Evolutionary conservation across 1,139 yeast species (phyloP).

Genomic region (Taphrina betulina): DNA sequence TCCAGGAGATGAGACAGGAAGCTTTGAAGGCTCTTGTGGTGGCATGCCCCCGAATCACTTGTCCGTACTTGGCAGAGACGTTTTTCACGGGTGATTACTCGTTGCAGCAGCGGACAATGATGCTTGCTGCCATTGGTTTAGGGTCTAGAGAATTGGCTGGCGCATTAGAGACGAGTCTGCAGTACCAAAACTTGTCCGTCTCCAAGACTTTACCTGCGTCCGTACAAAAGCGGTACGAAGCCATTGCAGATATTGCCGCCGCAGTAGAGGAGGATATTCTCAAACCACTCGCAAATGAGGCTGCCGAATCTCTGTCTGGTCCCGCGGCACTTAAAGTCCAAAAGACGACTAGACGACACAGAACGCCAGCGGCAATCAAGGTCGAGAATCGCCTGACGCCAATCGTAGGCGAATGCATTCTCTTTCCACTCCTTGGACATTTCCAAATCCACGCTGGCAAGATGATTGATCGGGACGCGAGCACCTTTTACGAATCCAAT

Average conservation of each 20-base stretch:
- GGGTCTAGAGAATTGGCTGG: slow-evolving; percentile 20
- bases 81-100: slow-evolving; percentile 25
- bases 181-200: slow-evolving; percentile 1
- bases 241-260: slow-evolving; percentile 3
- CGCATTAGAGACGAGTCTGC: not conserved
- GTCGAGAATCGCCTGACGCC: not conserved
- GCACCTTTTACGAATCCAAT: slow-evolving; percentile 16
- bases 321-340: slow-evolving; percentile 23
- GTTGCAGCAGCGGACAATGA: slow-evolving; percentile 16
- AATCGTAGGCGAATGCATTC: slow-evolving; percentile 5
- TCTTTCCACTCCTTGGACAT: slow-evolving; percentile 23
- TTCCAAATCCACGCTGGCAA: slow-evolving; percentile 16
- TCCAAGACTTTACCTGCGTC: slow-evolving; percentile 4
- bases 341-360: slow-evolving; percentile 5
- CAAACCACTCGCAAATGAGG: slow-evolving; percentile 11
- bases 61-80: slow-evolving; percentile 15
- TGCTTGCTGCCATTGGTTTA: slow-evolving; percentile 17
- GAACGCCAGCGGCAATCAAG: not conserved
- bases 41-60: slow-evolving; percentile 7
- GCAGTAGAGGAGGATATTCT: slow-evolving; percentile 4
- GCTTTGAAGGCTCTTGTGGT: slow-evolving; percentile 27
- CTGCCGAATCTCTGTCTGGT: slow-evolving; percentile 15
- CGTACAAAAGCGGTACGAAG: not conserved
- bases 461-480: slow-evolving; percentile 11
- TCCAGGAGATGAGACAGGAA: slow-evolving; percentile 10